These are phyloP conservation scores for Asterochloris erici DNA, from an alignment of 139 green algal genomes.

Conservation along the genomic window DNA sequence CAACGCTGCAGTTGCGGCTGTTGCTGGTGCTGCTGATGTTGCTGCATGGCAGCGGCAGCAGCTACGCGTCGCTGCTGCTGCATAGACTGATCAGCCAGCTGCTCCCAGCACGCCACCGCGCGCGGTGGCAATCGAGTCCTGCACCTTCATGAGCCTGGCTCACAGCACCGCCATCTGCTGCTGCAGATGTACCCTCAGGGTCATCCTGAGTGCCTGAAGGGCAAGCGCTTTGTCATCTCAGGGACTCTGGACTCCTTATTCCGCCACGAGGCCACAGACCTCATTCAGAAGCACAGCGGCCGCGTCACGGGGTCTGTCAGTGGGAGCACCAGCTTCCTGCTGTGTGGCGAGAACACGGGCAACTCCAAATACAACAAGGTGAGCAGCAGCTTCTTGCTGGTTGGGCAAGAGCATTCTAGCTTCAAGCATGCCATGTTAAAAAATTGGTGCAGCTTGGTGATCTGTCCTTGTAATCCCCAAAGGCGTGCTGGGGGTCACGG, in stretches of 20 bases:
- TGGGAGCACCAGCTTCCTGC: conserved; percentile 85
- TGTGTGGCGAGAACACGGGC: conserved; percentile 63
- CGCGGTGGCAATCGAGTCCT: background rate
- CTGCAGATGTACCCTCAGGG: conserved; percentile 59
- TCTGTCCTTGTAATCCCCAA: no score
- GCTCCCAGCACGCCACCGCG: background rate
- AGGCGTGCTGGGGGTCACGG: no score
- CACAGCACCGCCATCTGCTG: background rate
- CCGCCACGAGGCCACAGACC: conserved; percentile 71
- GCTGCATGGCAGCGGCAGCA: background rate
- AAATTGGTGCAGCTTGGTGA: no score
- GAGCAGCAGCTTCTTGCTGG: background rate
- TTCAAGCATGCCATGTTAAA: no score
- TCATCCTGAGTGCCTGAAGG: conserved; percentile 80
- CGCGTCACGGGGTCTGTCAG: conserved; percentile 70
- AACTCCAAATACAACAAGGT: conserved; percentile 56
- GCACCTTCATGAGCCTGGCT: no score
- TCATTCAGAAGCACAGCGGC: conserved; percentile 83
- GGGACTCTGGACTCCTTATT: conserved; percentile 77
- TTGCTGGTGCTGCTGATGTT: background rate
- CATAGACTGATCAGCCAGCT: background rate
- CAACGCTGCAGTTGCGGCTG: background rate
- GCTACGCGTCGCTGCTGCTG: background rate
- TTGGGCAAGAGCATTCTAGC: no score
- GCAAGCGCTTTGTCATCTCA: conserved; percentile 89